Evolutionary conservation across 495 filamentous ascomycete species (phyloP).

Genomic region (Aspergillus steynii): DNA sequence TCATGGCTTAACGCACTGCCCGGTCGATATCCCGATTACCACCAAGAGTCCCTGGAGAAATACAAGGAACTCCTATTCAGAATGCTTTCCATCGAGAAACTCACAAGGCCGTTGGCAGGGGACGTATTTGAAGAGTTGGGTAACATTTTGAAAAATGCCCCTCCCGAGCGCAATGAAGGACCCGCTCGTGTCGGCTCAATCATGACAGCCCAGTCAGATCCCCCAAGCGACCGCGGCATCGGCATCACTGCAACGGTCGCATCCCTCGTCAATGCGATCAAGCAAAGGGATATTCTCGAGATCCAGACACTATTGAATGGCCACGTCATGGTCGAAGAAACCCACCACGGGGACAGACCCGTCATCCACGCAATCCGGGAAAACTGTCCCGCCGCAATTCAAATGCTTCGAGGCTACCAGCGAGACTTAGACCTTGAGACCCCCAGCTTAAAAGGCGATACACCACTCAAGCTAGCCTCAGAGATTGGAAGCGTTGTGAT

Average conservation of each 20-base stretch:
- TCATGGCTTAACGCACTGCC: conserved; percentile 7
- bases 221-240: background rate
- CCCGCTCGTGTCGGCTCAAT: no score
- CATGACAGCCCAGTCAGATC: background rate
- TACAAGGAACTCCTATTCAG: conserved; percentile 3
- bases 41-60: background rate
- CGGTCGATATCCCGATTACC: background rate
- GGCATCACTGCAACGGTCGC: background rate
- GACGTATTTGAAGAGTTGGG: background rate
- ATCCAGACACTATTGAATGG: background rate
- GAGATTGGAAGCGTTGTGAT: background rate
- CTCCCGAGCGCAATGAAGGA: background rate
- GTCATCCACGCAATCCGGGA: conserved; percentile 5
- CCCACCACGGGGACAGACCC: background rate
- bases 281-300: background rate
- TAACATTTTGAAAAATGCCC: background rate
- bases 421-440: conserved; percentile 5
- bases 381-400: background rate
- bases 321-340: conserved; percentile 2
- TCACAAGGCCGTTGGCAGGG: background rate
- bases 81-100: conserved; percentile 5
- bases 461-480: conserved; percentile 9
- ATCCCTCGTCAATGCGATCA: conserved; percentile 2
- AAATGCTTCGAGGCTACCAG: background rate
- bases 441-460: conserved; percentile 1